Evolutionary conservation across 768 basidiomycete species (phyloP).

Genomic region (Russula earlei): DNA sequence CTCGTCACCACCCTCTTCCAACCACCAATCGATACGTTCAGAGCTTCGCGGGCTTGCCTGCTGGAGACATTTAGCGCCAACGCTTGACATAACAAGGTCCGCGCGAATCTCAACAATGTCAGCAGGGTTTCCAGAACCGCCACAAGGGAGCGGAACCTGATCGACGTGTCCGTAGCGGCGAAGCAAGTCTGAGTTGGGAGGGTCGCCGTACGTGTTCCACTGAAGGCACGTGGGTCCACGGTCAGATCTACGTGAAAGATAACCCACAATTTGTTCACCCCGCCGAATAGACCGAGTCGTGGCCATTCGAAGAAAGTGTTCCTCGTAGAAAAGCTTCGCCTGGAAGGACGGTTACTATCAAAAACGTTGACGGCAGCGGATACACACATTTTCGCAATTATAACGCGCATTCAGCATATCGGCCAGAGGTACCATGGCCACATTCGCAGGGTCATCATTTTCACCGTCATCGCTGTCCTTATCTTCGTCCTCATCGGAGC

Average conservation of each 20-base stretch:
- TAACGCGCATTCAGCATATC: slow-evolving; percentile 91
- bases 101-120: slow-evolving; percentile 74
- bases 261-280: slow-evolving; percentile 82
- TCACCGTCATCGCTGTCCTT: slow-evolving; percentile 32
- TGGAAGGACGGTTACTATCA: slow-evolving; percentile 25
- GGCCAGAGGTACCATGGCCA: slow-evolving; percentile 93
- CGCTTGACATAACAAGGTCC: slow-evolving; percentile 48
- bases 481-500: slow-evolving; percentile 32
- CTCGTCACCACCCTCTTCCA: slow-evolving; percentile 89
- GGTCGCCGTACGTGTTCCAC: slow-evolving; percentile 96
- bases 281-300: slow-evolving; percentile 61
- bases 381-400: slow-evolving; percentile 71
- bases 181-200: slow-evolving; percentile 88
- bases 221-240: slow-evolving; percentile 30
- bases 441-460: slow-evolving; percentile 51
- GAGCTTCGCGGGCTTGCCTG: slow-evolving; percentile 18
- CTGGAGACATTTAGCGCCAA: slow-evolving; percentile 20
- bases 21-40: slow-evolving; percentile 85
- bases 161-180: slow-evolving; percentile 93
- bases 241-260: not conserved
- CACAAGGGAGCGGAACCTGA: slow-evolving; percentile 43
- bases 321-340: slow-evolving; percentile 83
- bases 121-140: slow-evolving; percentile 57
- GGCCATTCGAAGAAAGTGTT: slow-evolving; percentile 64
- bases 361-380: not conserved